phyloP scores from a whole-genome alignment of 1,139 yeast species.

The Saccharomyces uvarum region DNA sequence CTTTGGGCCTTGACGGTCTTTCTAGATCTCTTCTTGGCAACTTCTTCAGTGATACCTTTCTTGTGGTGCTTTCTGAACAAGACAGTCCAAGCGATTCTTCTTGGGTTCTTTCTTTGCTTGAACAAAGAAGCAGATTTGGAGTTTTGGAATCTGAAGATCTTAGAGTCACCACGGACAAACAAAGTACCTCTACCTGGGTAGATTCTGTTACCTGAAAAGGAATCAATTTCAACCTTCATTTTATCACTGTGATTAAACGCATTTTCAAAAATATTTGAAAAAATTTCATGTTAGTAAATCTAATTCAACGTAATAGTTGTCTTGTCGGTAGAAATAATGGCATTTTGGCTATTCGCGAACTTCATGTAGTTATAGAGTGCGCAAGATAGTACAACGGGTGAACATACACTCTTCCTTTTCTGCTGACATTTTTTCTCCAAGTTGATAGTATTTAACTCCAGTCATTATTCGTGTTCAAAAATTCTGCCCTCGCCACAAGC shows the following conservation, averaged over 20 bases:
- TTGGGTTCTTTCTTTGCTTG: slow-evolving; percentile 99
- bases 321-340: not conserved
- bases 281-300: not conserved
- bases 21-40: slow-evolving; percentile 93
- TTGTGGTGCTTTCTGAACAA: slow-evolving; percentile 99
- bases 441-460: not conserved
- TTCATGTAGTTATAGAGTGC: not conserved
- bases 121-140: slow-evolving; percentile 96
- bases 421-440: not conserved
- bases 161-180: slow-evolving; percentile 99
- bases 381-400: not conserved
- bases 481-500: not conserved
- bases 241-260: not conserved
- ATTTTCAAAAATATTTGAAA: not conserved
- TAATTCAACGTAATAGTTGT: not conserved
- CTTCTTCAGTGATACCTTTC: slow-evolving; percentile 99
- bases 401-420: not conserved
- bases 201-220: slow-evolving; percentile 98
- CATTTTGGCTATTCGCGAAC: not conserved
- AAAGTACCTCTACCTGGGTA: slow-evolving; percentile 99
- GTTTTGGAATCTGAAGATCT: slow-evolving; percentile 98
- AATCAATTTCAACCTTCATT: slow-evolving; percentile 99
- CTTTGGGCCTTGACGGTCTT: slow-evolving; percentile 97
- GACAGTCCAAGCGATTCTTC: slow-evolving; percentile 99
- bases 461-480: not conserved